Conservation (phyloP, 2,329 filamentous ascomycete species). For the Penicillium sp. region DNA sequence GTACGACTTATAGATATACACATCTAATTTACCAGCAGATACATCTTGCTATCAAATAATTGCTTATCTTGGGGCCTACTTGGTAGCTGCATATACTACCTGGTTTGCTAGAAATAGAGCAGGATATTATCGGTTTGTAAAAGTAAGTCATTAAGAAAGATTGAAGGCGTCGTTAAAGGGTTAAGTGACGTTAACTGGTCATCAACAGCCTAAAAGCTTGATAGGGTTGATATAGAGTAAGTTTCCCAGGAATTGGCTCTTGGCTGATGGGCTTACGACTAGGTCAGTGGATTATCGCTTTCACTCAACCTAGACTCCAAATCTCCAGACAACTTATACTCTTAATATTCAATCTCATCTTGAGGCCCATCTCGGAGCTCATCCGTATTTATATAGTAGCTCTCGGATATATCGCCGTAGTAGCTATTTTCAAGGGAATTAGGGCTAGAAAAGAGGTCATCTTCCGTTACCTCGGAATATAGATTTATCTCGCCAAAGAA, state of each 20-base stretch:
- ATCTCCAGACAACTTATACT: background rate
- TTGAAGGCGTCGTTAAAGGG: background rate
- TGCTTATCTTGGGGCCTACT: background rate
- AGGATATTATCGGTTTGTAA: background rate
- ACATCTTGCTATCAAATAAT: background rate
- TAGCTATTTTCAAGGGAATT: background rate
- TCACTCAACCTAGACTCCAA: background rate
- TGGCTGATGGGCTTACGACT: background rate
- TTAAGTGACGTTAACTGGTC: background rate
- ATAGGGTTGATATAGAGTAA: background rate
- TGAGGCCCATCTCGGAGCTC: background rate
- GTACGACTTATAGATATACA: background rate
- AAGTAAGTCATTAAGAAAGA: background rate
- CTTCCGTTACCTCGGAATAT: background rate
- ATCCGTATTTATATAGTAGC: background rate
- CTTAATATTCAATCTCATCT: background rate
- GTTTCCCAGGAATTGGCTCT: background rate
- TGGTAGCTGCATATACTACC: background rate
- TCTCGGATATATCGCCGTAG: background rate
- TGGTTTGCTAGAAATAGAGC: slow-evolving; percentile 2
- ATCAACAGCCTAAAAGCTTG: background rate
- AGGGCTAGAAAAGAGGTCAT: background rate
- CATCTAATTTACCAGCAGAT: background rate
- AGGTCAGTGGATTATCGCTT: background rate
- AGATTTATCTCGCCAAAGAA: slow-evolving; percentile 5